Conservation (phyloP, 2,329 filamentous ascomycete species). For the Scolecobasidium constrictum region DNA sequence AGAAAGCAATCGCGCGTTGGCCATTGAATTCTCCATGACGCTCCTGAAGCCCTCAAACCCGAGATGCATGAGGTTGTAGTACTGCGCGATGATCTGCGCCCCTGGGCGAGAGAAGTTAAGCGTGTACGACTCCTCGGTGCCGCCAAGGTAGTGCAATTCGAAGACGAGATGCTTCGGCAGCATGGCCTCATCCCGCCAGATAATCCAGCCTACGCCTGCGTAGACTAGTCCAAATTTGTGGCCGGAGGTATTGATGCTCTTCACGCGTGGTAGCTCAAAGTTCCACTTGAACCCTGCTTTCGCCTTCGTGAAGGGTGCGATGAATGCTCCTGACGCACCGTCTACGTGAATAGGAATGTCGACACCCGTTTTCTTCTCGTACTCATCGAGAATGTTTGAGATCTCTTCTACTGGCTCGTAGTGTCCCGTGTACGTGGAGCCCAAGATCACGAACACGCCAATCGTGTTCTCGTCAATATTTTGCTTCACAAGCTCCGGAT, state of each 20-base stretch:
- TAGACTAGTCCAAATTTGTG: conserved; percentile 56
- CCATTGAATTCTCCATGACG: conserved; percentile 56
- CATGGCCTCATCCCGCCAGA: conserved; percentile 55
- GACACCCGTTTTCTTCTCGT: conserved; percentile 47
- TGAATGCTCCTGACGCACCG: conserved; percentile 50
- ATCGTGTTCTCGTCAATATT: conserved; percentile 69
- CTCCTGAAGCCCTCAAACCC: conserved; percentile 54
- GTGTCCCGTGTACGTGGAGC: conserved; percentile 65
- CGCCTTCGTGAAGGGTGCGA: conserved; percentile 50
- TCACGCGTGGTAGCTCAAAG: conserved; percentile 42
- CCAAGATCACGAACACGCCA: conserved; percentile 62
- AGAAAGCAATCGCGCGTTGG: conserved; percentile 53
- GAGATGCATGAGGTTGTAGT: conserved; percentile 62
- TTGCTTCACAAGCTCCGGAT: conserved; percentile 52
- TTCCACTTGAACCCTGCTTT: conserved; percentile 47
- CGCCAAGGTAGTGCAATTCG: conserved; percentile 60
- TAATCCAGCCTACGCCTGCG: conserved; percentile 58
- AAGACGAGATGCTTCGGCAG: conserved; percentile 60
- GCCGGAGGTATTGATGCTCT: conserved; percentile 55
- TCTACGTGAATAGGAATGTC: conserved; percentile 61
- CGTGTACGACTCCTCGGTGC: conserved; percentile 60
- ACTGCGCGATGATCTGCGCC: conserved; percentile 59
- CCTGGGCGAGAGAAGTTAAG: conserved; percentile 64
- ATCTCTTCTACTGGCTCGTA: conserved; percentile 63
- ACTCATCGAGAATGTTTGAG: conserved; percentile 52